Evolutionary conservation across 306 rosid genomes (phyloP).

Genomic region (Lagenaria siceraria): DNA sequence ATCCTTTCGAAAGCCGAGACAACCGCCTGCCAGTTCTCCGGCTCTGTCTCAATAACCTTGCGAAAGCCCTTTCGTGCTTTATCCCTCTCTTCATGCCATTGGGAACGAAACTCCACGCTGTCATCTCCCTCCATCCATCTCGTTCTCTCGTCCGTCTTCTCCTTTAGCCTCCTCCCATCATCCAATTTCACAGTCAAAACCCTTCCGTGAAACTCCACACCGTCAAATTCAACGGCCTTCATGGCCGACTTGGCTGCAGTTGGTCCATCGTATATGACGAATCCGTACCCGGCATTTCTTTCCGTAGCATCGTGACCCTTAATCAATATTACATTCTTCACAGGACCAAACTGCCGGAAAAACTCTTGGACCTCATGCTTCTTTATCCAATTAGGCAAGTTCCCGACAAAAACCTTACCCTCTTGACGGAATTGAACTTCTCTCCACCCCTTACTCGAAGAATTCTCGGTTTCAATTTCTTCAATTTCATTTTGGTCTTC

Average conservation of each 20-base stretch:
- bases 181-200: conserved; percentile 73
- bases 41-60: conserved; percentile 63
- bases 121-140: conserved; percentile 51
- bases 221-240: conserved; percentile 86
- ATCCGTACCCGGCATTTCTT: conserved; percentile 74
- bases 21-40: conserved; percentile 91
- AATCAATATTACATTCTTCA: conserved; percentile 55
- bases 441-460: conserved; percentile 6
- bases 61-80: conserved; percentile 39
- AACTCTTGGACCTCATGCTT: conserved; percentile 55
- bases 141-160: conserved; percentile 38
- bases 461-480: neutral
- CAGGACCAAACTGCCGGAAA: conserved; percentile 80
- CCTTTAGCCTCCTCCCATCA: conserved; percentile 62
- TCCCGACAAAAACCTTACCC: conserved; percentile 82
- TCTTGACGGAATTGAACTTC: conserved; percentile 41
- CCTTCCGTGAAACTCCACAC: conserved; percentile 82
- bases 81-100: conserved; percentile 85
- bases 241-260: conserved; percentile 45
- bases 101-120: conserved; percentile 35
- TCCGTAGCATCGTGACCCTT: conserved; percentile 41
- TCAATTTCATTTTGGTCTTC: neutral
- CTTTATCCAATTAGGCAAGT: conserved; percentile 72
- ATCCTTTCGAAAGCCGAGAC: conserved; percentile 54
- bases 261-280: conserved; percentile 43